Conservation (phyloP, 805 yeast genomes). For the Zygoascus flipseniorum region DNA sequence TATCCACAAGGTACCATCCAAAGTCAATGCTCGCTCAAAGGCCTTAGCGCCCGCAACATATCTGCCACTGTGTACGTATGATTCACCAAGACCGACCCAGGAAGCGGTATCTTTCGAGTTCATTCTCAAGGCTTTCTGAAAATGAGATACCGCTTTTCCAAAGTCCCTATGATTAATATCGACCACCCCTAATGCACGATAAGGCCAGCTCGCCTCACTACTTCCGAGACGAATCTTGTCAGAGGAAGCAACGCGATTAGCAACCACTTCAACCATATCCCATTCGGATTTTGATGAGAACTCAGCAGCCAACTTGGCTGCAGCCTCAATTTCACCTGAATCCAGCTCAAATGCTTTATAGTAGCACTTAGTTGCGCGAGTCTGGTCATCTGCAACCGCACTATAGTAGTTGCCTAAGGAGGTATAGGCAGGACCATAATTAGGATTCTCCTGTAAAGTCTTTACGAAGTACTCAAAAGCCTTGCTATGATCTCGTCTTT, state of each 20-base stretch:
- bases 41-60: constrained; percentile 82
- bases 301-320: constrained; percentile 60
- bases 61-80: constrained; percentile 77
- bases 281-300: constrained; percentile 66
- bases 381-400: constrained; percentile 46
- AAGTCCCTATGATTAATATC: constrained; percentile 63
- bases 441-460: constrained; percentile 55
- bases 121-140: constrained; percentile 75
- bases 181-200: constrained; percentile 74
- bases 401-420: constrained; percentile 70
- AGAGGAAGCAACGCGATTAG: constrained; percentile 54
- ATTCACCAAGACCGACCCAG: constrained; percentile 97
- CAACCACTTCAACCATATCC: constrained; percentile 73
- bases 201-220: constrained; percentile 58
- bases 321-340: constrained; percentile 65
- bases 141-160: constrained; percentile 76
- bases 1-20: constrained; percentile 50
- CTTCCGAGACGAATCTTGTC: constrained; percentile 37
- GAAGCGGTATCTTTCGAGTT: constrained; percentile 61
- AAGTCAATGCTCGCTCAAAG: constrained; percentile 51
- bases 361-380: constrained; percentile 77
- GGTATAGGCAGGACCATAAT: constrained; percentile 72
- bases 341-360: constrained; percentile 85
- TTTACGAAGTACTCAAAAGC: constrained; percentile 50
- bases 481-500: constrained; percentile 24